phyloP scores from a whole-genome alignment of 345 rosid species.

The Eucalyptus melliodora region DNA sequence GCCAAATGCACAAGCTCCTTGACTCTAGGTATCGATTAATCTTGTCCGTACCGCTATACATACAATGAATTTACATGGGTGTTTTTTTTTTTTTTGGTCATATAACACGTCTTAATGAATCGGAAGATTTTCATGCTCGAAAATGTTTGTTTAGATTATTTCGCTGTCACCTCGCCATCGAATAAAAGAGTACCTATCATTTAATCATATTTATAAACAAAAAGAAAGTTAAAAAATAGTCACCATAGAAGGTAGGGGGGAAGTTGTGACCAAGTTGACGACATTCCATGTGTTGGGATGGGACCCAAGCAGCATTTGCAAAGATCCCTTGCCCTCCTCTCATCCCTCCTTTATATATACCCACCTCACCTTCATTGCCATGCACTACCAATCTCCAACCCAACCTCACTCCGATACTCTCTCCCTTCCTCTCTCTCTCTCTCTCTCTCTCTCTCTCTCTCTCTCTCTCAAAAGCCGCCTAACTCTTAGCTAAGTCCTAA shows the following conservation, averaged over 20 bases:
- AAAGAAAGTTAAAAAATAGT: background rate
- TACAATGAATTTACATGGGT: background rate
- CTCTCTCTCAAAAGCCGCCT: background rate
- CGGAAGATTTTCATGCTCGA: background rate
- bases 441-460: background rate
- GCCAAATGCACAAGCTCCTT: background rate
- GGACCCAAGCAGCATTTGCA: background rate
- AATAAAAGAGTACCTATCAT: background rate
- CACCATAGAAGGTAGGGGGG: background rate
- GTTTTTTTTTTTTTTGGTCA: background rate
- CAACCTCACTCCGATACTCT: background rate
- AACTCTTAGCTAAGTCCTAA: background rate
- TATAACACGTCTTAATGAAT: background rate
- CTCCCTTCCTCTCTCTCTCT: background rate
- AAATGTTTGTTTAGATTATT: background rate
- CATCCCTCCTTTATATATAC: background rate
- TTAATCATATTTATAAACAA: background rate
- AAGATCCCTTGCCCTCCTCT: background rate
- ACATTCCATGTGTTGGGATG: background rate
- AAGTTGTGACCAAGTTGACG: background rate
- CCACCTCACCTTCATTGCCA: background rate
- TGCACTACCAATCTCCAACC: background rate
- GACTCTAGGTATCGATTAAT: background rate
- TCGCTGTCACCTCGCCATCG: background rate
- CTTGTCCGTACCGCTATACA: background rate